Evolutionary conservation across 169 alveolate species (phyloP), one percentile per base, ranked within the genome.

Genomic region (Neospora caninum): DNA sequence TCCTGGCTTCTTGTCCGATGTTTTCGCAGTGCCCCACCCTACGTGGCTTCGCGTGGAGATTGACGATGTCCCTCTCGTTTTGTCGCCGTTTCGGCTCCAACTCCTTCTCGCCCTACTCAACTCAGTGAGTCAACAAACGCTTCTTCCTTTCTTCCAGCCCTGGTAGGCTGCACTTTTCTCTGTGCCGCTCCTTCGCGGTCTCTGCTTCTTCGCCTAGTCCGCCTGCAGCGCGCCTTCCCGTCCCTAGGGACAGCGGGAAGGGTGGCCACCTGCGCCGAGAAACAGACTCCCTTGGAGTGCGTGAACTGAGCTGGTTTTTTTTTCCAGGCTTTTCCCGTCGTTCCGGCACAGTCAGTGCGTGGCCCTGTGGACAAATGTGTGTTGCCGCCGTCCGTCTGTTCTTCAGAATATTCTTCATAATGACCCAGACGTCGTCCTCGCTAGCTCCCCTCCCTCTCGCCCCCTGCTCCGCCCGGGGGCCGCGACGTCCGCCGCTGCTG

Each of bases 41-140:
- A 38, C 89, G 89, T 82, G 89, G 89, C 67, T 82, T 22, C 89
- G 89, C 0, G 89, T 82, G 42, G 89, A 82, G 67, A 36, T 42
- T 27, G 67, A 82, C 43, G 64, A 82, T 67, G 89, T 82, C 64
- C 89, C 89, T 22, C 64, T 82, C 31, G 89, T 82, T 27, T 49
- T 82, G 2, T 41, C 89, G 58, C 89, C 89, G 18, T 42, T 38
- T 49, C 89, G 89, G 0, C 39, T 82, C 39, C 89, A 82, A 43
- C 89, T 82, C 27, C 89, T 82, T 16, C 67, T 82, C 64, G 89
- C 54, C 39, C 54, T 42, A 16, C 36, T 82, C 67, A 82, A 82
- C 29, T 82, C 67, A 13, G 89, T 82, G 67, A 41, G 89, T 36
- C 31, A 31, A 73, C 22, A 49, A 49, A 4, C 58, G 31, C n/a